These are phyloP conservation scores for Penicillium salamii DNA, from an alignment of 495 filamentous ascomycete genomes.

Conservation along the genomic window DNA sequence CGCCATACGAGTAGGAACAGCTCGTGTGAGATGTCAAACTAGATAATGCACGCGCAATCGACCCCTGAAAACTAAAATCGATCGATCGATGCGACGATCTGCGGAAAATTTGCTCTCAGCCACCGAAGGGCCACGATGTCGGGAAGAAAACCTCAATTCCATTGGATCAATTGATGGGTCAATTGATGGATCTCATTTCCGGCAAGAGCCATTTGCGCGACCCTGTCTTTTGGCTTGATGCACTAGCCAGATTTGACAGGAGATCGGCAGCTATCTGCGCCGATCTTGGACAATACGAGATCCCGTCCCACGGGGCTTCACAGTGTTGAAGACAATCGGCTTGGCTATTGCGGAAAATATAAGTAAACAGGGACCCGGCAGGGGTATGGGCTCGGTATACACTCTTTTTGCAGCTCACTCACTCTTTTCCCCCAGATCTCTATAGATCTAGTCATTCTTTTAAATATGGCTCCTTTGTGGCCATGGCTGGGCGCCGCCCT, in stretches of 20 bases:
- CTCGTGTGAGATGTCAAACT: too few species aligned
- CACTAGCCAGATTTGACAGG: neutral
- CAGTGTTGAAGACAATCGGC: neutral
- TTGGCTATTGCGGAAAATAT: neutral
- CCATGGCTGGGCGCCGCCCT: conserved; percentile 9
- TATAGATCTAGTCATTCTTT: neutral
- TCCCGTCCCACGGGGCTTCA: neutral
- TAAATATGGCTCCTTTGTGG: conserved; percentile 11
- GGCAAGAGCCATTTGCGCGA: neutral
- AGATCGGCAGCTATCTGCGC: neutral
- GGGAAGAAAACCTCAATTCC: too few species aligned
- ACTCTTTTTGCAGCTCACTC: neutral
- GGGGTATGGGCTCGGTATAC: neutral
- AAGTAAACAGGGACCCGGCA: neutral
- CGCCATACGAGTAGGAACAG: too few species aligned
- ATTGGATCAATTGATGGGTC: too few species aligned
- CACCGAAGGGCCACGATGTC: too few species aligned
- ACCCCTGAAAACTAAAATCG: too few species aligned
- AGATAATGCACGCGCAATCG: too few species aligned
- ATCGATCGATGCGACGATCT: too few species aligned
- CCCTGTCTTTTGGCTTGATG: neutral
- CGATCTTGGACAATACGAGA: neutral
- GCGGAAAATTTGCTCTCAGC: too few species aligned
- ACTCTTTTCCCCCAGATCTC: neutral
- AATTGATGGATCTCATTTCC: neutral